Evolutionary conservation across 2,329 filamentous ascomycete species (phyloP).

Genomic region (Xylariales sp.): DNA sequence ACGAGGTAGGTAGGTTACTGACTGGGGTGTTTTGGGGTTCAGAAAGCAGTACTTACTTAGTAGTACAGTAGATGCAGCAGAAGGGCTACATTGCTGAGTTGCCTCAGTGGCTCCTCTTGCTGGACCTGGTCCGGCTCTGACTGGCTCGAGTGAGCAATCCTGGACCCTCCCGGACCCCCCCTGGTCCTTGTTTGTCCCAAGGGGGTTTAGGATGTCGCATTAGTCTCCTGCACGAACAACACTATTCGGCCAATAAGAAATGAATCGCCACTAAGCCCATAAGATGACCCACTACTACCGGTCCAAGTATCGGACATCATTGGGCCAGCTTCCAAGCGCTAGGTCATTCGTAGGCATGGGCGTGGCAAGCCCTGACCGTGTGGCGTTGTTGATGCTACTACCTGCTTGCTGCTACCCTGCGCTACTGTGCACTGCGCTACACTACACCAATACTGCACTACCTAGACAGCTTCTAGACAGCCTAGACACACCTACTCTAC

Average conservation of each 20-base stretch:
- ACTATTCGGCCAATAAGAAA: constrained; percentile 31
- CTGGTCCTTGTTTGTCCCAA: constrained; percentile 29
- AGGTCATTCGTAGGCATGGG: constrained; percentile 35
- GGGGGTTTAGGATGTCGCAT: constrained; percentile 31
- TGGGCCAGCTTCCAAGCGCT: constrained; percentile 35
- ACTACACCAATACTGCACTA: too few species aligned
- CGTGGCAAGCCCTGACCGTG: constrained; percentile 37
- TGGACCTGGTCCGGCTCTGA: constrained; percentile 20
- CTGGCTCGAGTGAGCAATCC: constrained; percentile 27
- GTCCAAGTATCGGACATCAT: constrained; percentile 2
- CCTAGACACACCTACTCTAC: too few species aligned
- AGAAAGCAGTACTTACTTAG: too few species aligned
- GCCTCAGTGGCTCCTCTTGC: constrained; percentile 33
- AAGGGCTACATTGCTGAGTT: constrained; percentile 30
- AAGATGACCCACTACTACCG: not conserved
- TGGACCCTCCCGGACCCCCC: constrained; percentile 10
- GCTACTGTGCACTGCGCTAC: not conserved
- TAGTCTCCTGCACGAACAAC: constrained; percentile 30
- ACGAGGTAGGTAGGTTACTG: not conserved
- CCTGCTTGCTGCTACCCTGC: constrained; percentile 24
- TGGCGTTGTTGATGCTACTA: constrained; percentile 36
- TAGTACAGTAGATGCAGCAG: too few species aligned
- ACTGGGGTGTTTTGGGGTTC: constrained; percentile 8
- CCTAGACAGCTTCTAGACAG: too few species aligned
- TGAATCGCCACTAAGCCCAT: constrained; percentile 34